phyloP scores from a whole-genome alignment of 768 basidiomycete species.

The Pleurotus salmoneostramineus region DNA sequence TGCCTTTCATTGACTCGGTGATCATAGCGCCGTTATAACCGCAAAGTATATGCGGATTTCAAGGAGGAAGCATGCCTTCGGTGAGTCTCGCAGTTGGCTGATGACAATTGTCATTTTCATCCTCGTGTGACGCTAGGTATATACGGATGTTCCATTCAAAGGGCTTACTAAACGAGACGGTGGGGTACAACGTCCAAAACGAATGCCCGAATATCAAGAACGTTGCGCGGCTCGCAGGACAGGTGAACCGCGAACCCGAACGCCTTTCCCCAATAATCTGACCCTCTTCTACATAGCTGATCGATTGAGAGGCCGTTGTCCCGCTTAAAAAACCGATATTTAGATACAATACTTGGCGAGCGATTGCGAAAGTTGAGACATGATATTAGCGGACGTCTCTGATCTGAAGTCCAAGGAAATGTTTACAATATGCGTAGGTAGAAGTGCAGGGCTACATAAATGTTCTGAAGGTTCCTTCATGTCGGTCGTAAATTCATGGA shows the following conservation, averaged over 20 bases:
- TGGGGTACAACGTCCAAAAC: slow-evolving; percentile 48
- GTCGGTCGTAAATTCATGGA: not conserved
- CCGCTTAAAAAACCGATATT: too few relatives aligned
- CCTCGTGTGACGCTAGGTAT: slow-evolving; percentile 38
- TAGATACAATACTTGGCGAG: too few relatives aligned
- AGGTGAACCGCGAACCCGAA: slow-evolving; percentile 20
- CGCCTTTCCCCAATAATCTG: not conserved
- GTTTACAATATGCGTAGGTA: too few relatives aligned
- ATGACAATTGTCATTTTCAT: not conserved
- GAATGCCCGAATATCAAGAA: slow-evolving; percentile 68
- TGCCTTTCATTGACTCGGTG: too few relatives aligned
- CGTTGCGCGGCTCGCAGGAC: slow-evolving; percentile 33
- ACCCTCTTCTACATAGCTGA: not conserved
- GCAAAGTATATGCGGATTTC: slow-evolving; percentile 74
- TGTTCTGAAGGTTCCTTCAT: not conserved
- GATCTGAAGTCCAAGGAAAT: too few relatives aligned
- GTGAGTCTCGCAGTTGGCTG: slow-evolving; percentile 24
- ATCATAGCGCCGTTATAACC: slow-evolving; percentile 74
- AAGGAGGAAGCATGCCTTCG: slow-evolving; percentile 73
- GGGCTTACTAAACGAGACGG: slow-evolving; percentile 44
- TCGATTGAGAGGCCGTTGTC: not conserved
- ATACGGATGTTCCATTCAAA: slow-evolving; percentile 53
- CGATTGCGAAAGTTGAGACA: too few relatives aligned
- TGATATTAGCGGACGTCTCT: too few relatives aligned
- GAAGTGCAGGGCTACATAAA: too few relatives aligned